phyloP scores from a whole-genome alignment of 2,329 filamentous ascomycete species.

The Alternaria postmessia region DNA sequence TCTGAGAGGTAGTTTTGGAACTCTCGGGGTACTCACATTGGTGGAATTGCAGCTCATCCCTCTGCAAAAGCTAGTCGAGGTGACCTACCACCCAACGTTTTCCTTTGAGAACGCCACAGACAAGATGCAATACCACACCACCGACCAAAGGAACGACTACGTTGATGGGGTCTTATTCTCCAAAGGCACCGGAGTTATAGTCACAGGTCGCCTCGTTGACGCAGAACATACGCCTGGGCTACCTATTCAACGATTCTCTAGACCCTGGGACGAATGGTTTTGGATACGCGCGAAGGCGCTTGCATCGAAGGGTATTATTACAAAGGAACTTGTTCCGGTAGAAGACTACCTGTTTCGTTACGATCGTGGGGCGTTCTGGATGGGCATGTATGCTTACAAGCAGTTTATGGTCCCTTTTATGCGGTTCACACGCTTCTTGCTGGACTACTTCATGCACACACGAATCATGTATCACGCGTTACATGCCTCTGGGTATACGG shows the following conservation, averaged over 20 bases:
- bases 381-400: conserved; percentile 65
- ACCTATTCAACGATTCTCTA: conserved; percentile 59
- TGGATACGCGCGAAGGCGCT: conserved; percentile 66
- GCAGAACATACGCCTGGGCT: conserved; percentile 35
- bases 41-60: conserved; percentile 65
- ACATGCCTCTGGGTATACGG: conserved; percentile 64
- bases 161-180: conserved; percentile 73
- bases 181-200: conserved; percentile 63
- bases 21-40: conserved; percentile 67
- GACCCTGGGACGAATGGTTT: conserved; percentile 73
- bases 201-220: conserved; percentile 66
- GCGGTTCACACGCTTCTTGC: conserved; percentile 62
- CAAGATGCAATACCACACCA: conserved; percentile 57
- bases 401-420: conserved; percentile 69
- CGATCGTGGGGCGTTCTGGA: conserved; percentile 72
- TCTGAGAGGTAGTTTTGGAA: conserved; percentile 67
- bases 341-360: conserved; percentile 68
- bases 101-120: conserved; percentile 59
- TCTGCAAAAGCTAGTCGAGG: conserved; percentile 64
- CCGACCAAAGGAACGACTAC: conserved; percentile 63
- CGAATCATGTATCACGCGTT: conserved; percentile 70
- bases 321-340: conserved; percentile 56
- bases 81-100: conserved; percentile 67
- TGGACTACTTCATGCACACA: conserved; percentile 70
- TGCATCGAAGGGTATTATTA: conserved; percentile 13